phyloP scores from a whole-genome alignment of 129 eudicot species.

The Mikania micrantha region DNA sequence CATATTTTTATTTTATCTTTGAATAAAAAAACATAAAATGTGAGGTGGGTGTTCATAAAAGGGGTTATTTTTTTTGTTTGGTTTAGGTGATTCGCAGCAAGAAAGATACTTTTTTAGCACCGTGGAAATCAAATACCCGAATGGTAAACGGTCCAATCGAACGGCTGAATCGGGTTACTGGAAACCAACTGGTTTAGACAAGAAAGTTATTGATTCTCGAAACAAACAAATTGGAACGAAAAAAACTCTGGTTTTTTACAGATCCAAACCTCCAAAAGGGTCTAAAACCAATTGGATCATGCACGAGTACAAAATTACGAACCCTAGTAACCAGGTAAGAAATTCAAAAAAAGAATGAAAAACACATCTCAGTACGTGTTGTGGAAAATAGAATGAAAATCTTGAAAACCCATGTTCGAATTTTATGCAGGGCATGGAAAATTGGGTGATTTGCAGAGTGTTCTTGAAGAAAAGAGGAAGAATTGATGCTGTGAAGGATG shows the following conservation, averaged over 20 bases:
- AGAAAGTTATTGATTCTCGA: constrained; percentile 35
- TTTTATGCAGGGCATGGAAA: constrained; percentile 35
- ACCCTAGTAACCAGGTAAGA: constrained; percentile 30
- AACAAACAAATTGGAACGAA: constrained; percentile 59
- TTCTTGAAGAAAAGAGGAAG: constrained; percentile 49
- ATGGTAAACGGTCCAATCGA: constrained; percentile 79
- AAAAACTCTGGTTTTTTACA: constrained; percentile 82
- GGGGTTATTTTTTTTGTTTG: not conserved
- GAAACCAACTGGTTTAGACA: constrained; percentile 86
- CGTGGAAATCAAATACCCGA: constrained; percentile 69
- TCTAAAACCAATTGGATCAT: constrained; percentile 77
- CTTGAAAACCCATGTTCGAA: not conserved
- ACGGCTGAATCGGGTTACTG: constrained; percentile 88
- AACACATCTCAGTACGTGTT: not conserved
- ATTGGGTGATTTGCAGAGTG: constrained; percentile 83
- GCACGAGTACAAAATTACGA: constrained; percentile 78
- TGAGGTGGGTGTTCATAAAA: constrained; percentile 3
- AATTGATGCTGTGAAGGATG: constrained; percentile 23
- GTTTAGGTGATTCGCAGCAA: constrained; percentile 57
- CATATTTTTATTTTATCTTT: not conserved
- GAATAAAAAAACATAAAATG: not conserved
- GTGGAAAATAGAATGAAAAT: not conserved
- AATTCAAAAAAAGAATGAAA: not conserved
- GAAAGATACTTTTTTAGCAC: constrained; percentile 83
- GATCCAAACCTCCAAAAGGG: constrained; percentile 72